phyloP scores from a whole-genome alignment of 176 grass and related monocot species.

The Oryza nivara region DNA sequence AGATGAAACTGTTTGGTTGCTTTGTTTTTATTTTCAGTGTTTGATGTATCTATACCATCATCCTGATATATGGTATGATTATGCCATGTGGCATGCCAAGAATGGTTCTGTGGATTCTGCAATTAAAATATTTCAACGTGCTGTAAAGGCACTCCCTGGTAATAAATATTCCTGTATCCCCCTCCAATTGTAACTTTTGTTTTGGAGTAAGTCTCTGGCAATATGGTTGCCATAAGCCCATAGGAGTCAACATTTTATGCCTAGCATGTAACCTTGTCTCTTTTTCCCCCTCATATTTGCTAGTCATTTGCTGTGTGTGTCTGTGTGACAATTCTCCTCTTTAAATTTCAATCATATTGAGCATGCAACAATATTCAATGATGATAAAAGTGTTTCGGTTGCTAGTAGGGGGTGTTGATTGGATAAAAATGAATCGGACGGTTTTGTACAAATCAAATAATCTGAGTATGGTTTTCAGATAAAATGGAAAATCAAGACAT shows the following conservation, averaged over 20 bases:
- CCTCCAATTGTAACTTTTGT: too few relatives aligned
- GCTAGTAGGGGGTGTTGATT: background rate
- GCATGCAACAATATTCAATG: background rate
- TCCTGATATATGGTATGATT: slow-evolving; percentile 99
- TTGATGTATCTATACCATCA: slow-evolving; percentile 99
- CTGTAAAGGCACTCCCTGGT: slow-evolving; percentile 97
- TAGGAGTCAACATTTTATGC: slow-evolving; percentile 21
- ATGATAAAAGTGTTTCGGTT: background rate
- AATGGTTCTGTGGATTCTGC: slow-evolving; percentile 81
- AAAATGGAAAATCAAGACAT: background rate
- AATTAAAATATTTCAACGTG: slow-evolving; percentile 92
- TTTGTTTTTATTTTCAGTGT: slow-evolving; percentile 56
- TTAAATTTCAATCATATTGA: slow-evolving; percentile 29
- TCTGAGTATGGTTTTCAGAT: background rate
- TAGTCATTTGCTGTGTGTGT: background rate
- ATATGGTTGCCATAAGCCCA: slow-evolving; percentile 4
- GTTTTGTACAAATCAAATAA: background rate
- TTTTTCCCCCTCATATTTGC: background rate
- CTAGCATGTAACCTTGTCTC: background rate
- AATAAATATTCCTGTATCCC: slow-evolving; percentile 25
- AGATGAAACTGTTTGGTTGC: background rate
- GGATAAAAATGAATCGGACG: background rate
- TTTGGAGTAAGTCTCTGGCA: slow-evolving; percentile 2
- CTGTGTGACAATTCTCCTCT: background rate
- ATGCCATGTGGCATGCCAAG: slow-evolving; percentile 81